Evolutionary conservation across 129 eudicot species (phyloP).

Genomic region (Daucus carota): DH1_v3.0 NC_030387.2:38116001-38116500

Average conservation of each 20-base stretch:
- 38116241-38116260: no score
- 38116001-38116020: background rate
- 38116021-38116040: background rate
- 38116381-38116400: background rate
- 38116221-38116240: no score
- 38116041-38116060: background rate
- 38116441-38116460: background rate
- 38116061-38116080: background rate
- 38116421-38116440: background rate
- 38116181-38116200: no score
- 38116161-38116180: no score
- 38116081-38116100: background rate
- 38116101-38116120: background rate
- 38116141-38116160: no score
- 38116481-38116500: background rate
- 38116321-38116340: no score
- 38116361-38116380: background rate
- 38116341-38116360: background rate
- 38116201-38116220: no score
- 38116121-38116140: background rate
- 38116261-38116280: no score
- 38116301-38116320: no score
- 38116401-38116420: background rate
- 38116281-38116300: no score
- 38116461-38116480: background rate